Evolutionary conservation across 2,329 filamentous ascomycete genomes (phyloP).

Genomic region (Clonostachys chloroleuca): DNA sequence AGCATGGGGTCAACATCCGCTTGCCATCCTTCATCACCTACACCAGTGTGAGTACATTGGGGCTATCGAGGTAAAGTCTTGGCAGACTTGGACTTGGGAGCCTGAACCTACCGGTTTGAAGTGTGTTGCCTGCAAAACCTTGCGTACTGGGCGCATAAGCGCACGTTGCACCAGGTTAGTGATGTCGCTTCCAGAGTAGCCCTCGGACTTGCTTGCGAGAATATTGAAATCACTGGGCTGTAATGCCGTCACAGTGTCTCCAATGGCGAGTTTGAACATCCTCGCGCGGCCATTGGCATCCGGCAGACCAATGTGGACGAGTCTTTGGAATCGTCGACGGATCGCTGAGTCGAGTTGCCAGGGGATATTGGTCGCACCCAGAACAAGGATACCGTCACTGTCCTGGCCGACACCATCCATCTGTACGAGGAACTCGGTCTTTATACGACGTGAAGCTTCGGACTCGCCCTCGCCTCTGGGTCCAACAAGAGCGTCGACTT

Average conservation of each 20-base stretch:
- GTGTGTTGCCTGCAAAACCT: conserved; percentile 96
- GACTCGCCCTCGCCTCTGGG: conserved; percentile 93
- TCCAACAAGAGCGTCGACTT: conserved; percentile 94
- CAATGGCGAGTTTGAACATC: conserved; percentile 96
- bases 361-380: conserved; percentile 96
- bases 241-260: conserved; percentile 84
- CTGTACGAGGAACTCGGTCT: conserved; percentile 96
- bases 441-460: conserved; percentile 94
- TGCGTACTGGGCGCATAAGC: conserved; percentile 93
- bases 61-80: not conserved
- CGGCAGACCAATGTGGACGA: conserved; percentile 92
- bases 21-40: conserved; percentile 67
- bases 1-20: conserved; percentile 81
- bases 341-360: conserved; percentile 98
- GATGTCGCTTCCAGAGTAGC: conserved; percentile 96
- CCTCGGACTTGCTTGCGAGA: conserved; percentile 78
- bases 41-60: not conserved
- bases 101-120: conserved; percentile 74
- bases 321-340: conserved; percentile 87
- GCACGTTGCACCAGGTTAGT: conserved; percentile 93
- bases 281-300: conserved; percentile 81
- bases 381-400: conserved; percentile 85
- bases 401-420: conserved; percentile 99
- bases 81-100: not conserved
- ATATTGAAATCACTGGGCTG: conserved; percentile 73